Evolutionary conservation across 2,329 filamentous ascomycete species (phyloP).

Genomic region (Aspergillus pseudoviridinutans): DNA sequence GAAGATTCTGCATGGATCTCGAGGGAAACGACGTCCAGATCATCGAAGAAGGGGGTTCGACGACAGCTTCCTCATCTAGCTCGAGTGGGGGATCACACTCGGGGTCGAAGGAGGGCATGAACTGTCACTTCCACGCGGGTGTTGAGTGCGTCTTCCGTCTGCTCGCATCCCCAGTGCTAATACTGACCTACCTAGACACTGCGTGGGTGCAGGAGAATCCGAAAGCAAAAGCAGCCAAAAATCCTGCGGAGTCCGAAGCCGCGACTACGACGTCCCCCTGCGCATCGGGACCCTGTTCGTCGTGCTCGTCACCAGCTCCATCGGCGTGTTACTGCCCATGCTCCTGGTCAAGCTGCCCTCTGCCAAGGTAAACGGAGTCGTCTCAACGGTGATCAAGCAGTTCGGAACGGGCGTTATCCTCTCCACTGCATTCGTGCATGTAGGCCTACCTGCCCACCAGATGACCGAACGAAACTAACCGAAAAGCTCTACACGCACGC

Average conservation of each 20-base stretch:
- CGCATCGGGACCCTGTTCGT: slow-evolving; percentile 70
- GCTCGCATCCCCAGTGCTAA: background rate
- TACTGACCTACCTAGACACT: slow-evolving; percentile 41
- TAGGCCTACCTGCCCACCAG: slow-evolving; percentile 19
- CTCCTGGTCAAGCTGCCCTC: slow-evolving; percentile 57
- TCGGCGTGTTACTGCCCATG: slow-evolving; percentile 68
- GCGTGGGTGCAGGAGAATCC: slow-evolving; percentile 48
- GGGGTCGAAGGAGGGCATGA: slow-evolving; percentile 29
- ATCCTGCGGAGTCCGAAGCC: slow-evolving; percentile 46
- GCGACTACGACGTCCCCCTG: slow-evolving; percentile 64
- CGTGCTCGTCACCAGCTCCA: slow-evolving; percentile 62
- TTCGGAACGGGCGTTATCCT: slow-evolving; percentile 41
- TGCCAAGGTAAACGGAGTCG: slow-evolving; percentile 37
- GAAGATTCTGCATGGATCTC: slow-evolving; percentile 59
- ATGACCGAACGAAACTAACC: background rate
- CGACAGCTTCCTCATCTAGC: slow-evolving; percentile 26
- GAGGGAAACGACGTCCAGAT: slow-evolving; percentile 60
- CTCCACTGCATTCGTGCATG: slow-evolving; percentile 39
- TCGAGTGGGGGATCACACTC: background rate
- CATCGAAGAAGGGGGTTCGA: slow-evolving; percentile 33
- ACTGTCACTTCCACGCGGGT: slow-evolving; percentile 71
- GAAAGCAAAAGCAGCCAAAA: slow-evolving; percentile 29
- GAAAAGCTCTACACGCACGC: slow-evolving; percentile 69
- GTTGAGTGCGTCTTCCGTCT: slow-evolving; percentile 58
- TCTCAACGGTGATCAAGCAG: slow-evolving; percentile 65